Conservation (phyloP, 192 early-diverging fungal genomes). For the Umbelopsis sp. region DNA sequence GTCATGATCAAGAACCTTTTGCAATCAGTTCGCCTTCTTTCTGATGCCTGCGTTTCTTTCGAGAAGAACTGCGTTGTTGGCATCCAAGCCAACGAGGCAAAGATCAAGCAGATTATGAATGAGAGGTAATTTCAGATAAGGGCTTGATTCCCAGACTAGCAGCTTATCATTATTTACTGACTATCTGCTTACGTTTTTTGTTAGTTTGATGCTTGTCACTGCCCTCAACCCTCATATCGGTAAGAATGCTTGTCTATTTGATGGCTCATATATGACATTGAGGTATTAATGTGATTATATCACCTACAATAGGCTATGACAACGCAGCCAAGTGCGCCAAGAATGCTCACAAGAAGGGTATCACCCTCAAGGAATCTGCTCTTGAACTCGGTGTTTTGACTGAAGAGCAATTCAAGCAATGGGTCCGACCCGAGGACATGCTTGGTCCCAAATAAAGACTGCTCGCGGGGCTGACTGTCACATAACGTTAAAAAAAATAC, state of each 20-base stretch:
- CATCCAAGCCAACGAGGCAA: slow-evolving; percentile 91
- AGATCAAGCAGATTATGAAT: slow-evolving; percentile 85
- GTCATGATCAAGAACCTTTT: slow-evolving; percentile 98
- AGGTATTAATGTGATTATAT: not conserved
- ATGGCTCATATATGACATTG: not conserved
- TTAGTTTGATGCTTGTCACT: slow-evolving; percentile 92
- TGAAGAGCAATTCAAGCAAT: slow-evolving; percentile 93
- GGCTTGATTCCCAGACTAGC: not conserved
- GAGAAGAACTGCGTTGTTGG: slow-evolving; percentile 95
- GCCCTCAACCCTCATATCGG: slow-evolving; percentile 98
- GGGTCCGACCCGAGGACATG: slow-evolving; percentile 93
- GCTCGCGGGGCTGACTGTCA: not conserved
- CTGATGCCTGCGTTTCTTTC: slow-evolving; percentile 90
- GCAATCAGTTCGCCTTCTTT: slow-evolving; percentile 87
- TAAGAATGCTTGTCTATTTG: slow-evolving; percentile 24
- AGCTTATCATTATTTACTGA: not conserved
- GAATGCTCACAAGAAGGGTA: slow-evolving; percentile 75
- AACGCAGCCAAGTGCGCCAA: slow-evolving; percentile 95
- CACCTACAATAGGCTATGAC: slow-evolving; percentile 51
- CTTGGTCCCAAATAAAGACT: slow-evolving; percentile 51
- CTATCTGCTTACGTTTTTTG: slow-evolving; percentile 35
- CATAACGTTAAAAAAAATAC: no score
- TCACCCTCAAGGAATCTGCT: slow-evolving; percentile 91
- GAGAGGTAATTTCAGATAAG: slow-evolving; percentile 48
- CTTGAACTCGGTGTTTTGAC: slow-evolving; percentile 85